Evolutionary conservation across 2,329 filamentous ascomycete genomes (phyloP).

Genomic region (Sclerotinia subarctica): DNA sequence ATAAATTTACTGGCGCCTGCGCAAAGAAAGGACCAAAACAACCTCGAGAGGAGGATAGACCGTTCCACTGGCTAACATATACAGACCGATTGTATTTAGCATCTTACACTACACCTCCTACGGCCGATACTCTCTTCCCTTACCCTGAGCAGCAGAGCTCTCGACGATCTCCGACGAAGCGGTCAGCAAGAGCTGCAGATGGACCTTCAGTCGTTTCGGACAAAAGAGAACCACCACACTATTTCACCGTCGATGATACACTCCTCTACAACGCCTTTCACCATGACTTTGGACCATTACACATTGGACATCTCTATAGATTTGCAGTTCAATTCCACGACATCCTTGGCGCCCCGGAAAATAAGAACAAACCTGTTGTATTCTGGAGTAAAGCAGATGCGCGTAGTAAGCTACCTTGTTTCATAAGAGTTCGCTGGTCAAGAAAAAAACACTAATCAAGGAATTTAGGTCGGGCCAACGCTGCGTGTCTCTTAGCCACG

Average conservation of each 20-base stretch:
- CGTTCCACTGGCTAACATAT: conserved; percentile 40
- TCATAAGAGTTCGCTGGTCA: conserved; percentile 21
- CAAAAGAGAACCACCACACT: conserved; percentile 67
- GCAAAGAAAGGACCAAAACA: not conserved
- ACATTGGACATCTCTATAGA: conserved; percentile 95
- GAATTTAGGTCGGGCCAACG: conserved; percentile 76
- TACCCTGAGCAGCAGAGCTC: conserved; percentile 59
- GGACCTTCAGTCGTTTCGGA: conserved; percentile 49
- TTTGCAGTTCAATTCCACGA: conserved; percentile 97
- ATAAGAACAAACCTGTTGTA: conserved; percentile 84
- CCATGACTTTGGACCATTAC: conserved; percentile 94
- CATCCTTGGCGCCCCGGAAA: conserved; percentile 85
- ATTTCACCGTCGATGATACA: conserved; percentile 91
- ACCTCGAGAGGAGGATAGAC: conserved; percentile 16
- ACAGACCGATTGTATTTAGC: conserved; percentile 92
- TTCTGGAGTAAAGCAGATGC: conserved; percentile 95
- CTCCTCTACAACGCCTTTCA: conserved; percentile 98
- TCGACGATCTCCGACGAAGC: conserved; percentile 70
- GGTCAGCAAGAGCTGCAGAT: conserved; percentile 62
- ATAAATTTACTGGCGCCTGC: conserved; percentile 21
- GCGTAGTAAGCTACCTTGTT: conserved; percentile 61
- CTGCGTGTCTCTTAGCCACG: conserved; percentile 89
- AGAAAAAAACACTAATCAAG: conserved; percentile 31
- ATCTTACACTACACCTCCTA: conserved; percentile 80
- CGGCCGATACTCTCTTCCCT: conserved; percentile 79